These are phyloP conservation scores for Trichoderma sp. DNA, from an alignment of 2,329 filamentous ascomycete genomes.

Conservation along the genomic window DNA sequence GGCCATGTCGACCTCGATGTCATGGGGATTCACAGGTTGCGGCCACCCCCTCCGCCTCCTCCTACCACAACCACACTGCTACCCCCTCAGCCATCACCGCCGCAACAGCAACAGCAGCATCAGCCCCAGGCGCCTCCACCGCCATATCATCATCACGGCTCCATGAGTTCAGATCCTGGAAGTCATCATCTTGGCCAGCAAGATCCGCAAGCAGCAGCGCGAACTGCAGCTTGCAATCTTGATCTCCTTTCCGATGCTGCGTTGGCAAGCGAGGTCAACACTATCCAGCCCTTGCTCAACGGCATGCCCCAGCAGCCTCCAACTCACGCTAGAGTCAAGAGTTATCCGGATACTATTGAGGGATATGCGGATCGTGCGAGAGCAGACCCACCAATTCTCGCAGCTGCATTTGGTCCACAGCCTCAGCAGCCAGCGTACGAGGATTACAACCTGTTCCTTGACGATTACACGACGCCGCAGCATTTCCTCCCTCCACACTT, in stretches of 20 bases:
- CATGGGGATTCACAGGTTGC: slow-evolving; percentile 41
- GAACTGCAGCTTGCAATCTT: slow-evolving; percentile 53
- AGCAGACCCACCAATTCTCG: slow-evolving; percentile 44
- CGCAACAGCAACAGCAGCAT: slow-evolving; percentile 22
- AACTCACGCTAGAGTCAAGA: slow-evolving; percentile 46
- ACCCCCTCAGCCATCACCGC: slow-evolving; percentile 14
- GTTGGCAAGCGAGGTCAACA: slow-evolving; percentile 53
- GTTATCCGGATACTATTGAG: slow-evolving; percentile 48
- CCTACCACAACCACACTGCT: slow-evolving; percentile 18
- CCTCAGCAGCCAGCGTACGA: slow-evolving; percentile 44
- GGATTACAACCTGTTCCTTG: slow-evolving; percentile 59
- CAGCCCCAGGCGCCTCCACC: slow-evolving; percentile 21
- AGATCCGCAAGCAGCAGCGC: slow-evolving; percentile 46
- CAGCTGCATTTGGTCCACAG: slow-evolving; percentile 37
- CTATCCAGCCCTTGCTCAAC: slow-evolving; percentile 51
- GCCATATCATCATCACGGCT: slow-evolving; percentile 43
- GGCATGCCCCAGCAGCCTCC: slow-evolving; percentile 43
- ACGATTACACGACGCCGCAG: slow-evolving; percentile 54
- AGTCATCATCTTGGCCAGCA: slow-evolving; percentile 43
- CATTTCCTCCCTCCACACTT: slow-evolving; percentile 56
- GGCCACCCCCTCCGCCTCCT: slow-evolving; percentile 25
- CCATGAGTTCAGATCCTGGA: slow-evolving; percentile 36
- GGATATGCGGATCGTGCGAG: slow-evolving; percentile 48
- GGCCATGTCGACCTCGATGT: slow-evolving; percentile 47
- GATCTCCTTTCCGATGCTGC: slow-evolving; percentile 61